phyloP scores from a whole-genome alignment of 2,329 filamentous ascomycete species.

The Nigrograna mackinnonii region DNA sequence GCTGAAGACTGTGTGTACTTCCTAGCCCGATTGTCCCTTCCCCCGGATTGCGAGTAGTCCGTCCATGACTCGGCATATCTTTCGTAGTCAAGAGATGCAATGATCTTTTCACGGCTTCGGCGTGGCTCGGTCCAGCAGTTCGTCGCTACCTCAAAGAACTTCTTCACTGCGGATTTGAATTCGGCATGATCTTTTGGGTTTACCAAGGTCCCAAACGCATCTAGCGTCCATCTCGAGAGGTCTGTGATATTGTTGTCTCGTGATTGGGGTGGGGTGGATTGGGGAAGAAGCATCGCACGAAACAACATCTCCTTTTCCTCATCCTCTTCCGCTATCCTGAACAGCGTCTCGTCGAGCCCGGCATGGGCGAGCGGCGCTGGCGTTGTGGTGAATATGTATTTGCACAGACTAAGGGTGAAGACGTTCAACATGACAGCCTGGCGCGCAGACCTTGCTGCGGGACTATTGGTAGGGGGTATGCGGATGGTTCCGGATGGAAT shows the following conservation, averaged over 20 bases:
- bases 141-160: background rate
- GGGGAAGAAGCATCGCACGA: slow-evolving; percentile 4
- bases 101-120: slow-evolving; percentile 1
- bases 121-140: slow-evolving; percentile 3
- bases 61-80: slow-evolving; percentile 2
- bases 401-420: background rate
- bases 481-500: background rate
- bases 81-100: slow-evolving; percentile 3
- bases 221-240: slow-evolving; percentile 1
- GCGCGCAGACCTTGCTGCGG: background rate
- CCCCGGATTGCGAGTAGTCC: background rate
- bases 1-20: slow-evolving; percentile 1
- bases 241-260: background rate
- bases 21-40: background rate
- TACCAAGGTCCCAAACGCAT: slow-evolving; percentile 1
- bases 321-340: background rate
- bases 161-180: background rate
- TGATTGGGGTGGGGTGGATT: background rate
- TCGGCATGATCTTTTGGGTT: background rate
- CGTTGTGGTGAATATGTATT: slow-evolving; percentile 4
- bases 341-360: slow-evolving; percentile 1
- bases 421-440: slow-evolving; percentile 5
- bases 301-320: slow-evolving; percentile 2
- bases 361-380: slow-evolving; percentile 1
- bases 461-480: background rate